Evolutionary conservation across 2,329 filamentous ascomycete genomes (phyloP).

Genomic region (Penicillium vulpinum): DNA sequence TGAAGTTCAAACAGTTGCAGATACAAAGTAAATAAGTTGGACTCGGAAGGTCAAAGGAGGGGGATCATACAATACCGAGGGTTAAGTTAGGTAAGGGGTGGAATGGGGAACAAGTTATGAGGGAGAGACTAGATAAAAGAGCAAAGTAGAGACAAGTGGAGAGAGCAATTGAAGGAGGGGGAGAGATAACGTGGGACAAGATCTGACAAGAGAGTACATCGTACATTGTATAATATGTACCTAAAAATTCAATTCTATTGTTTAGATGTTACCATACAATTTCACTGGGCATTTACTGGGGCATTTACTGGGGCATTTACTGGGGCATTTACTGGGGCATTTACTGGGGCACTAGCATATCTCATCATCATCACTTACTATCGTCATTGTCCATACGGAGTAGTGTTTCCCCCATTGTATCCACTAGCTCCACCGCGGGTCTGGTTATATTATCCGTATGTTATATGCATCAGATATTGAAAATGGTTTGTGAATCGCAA

Average conservation of each 20-base stretch:
- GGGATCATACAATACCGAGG: conserved; percentile 11
- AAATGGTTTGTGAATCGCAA: no score
- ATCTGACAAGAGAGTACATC: conserved; percentile 1
- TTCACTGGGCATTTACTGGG: no score
- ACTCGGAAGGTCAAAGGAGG: conserved; percentile 2
- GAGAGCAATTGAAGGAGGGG: conserved; percentile 5
- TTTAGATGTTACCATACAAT: no score
- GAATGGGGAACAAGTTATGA: conserved; percentile 7
- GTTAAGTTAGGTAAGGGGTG: conserved; percentile 21
- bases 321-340: no score
- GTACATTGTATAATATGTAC: not conserved
- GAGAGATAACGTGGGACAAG: conserved; percentile 16
- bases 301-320: no score
- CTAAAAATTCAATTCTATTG: conserved; percentile 2
- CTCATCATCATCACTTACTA: conserved; percentile 20
- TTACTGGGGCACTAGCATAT: no score
- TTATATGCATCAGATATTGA: not conserved
- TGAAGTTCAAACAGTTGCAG: not conserved
- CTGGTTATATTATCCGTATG: conserved; percentile 3
- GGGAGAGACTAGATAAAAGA: not conserved
- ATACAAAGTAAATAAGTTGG: conserved; percentile 2
- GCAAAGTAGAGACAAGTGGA: conserved; percentile 3
- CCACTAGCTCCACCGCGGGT: conserved; percentile 12
- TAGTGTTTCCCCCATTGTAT: conserved; percentile 7
- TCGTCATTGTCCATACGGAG: conserved; percentile 4